Percentiles rank a stretch among this genome's conserved stretches.
These are phyloP conservation scores for Sapria himalayana DNA, from an alignment of 345 rosid species.

Conservation along the genomic window DNA sequence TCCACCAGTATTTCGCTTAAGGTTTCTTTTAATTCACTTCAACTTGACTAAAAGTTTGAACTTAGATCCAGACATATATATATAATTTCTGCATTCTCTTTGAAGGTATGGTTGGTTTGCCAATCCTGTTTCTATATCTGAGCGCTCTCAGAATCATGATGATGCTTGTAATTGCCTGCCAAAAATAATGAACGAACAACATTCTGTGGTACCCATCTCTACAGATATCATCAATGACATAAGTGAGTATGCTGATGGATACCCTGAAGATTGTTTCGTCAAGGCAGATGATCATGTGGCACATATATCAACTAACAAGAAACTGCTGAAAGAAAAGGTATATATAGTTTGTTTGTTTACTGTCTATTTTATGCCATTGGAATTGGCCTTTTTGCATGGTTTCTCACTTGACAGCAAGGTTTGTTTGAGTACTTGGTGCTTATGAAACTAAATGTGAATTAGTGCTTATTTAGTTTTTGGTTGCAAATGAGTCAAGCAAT, in stretches of 20 bases:
- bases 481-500: too few relatives aligned
- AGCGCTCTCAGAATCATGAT: constrained; percentile 15
- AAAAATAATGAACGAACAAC: constrained; percentile 14
- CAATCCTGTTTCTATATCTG: constrained; percentile 19
- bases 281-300: constrained; percentile 15
- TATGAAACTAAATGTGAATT: too few relatives aligned
- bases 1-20: constrained; percentile 70
- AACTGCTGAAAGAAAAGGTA: constrained; percentile 23
- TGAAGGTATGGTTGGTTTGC: constrained; percentile 97
- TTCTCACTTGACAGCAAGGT: too few relatives aligned
- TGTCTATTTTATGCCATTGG: too few relatives aligned
- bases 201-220: constrained; percentile 8
- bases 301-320: constrained; percentile 10
- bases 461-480: too few relatives aligned
- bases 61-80: constrained; percentile 3
- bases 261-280: constrained; percentile 9
- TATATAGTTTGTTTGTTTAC: constrained; percentile 5
- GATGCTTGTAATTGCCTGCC: constrained; percentile 12
- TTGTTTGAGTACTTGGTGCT: not conserved
- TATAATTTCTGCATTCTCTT: constrained; percentile 9
- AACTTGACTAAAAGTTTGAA: constrained; percentile 4
- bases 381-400: too few relatives aligned
- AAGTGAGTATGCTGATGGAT: constrained; percentile 4
- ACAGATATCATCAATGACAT: constrained; percentile 9
- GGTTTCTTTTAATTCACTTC: constrained; percentile 26